Percentiles rank a stretch among this genome's conserved stretches.
Conservation (phyloP, 1,284 basidiomycete genomes). For the Ganoderma boninense region DNA sequence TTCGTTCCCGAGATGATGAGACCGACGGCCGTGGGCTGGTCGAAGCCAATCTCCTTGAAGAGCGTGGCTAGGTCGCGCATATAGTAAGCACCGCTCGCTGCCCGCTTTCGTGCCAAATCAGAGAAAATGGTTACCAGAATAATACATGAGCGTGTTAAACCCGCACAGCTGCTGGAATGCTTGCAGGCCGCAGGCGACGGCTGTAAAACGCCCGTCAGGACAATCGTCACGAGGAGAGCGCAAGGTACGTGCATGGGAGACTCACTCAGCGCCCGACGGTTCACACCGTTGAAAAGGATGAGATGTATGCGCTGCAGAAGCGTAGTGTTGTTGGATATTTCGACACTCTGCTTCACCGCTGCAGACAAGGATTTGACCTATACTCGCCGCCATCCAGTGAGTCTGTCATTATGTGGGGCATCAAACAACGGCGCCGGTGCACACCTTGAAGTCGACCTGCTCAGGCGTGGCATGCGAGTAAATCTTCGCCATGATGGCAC, state of each 20-base stretch:
- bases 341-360: conserved; percentile 70
- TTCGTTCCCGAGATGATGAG: conserved; percentile 83
- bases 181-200: conserved; percentile 82
- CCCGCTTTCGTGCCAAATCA: neutral
- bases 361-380: conserved; percentile 67
- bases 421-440: neutral
- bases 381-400: neutral
- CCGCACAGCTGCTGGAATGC: conserved; percentile 86
- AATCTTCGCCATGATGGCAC: conserved; percentile 65
- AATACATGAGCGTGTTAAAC: conserved; percentile 75
- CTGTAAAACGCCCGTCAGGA: conserved; percentile 44
- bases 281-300: conserved; percentile 63
- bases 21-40: conserved; percentile 83
- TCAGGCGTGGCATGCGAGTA: conserved; percentile 71
- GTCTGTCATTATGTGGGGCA: neutral
- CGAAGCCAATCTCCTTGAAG: conserved; percentile 83
- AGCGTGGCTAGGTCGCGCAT: conserved; percentile 61
- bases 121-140: conserved; percentile 49
- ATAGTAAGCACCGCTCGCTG: neutral
- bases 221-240: neutral
- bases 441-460: conserved; percentile 74
- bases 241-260: conserved; percentile 23
- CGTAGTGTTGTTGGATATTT: conserved; percentile 69
- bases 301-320: conserved; percentile 63
- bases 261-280: conserved; percentile 77